These are phyloP conservation scores for Proliferodiscus dingleyae DNA, from an alignment of 2,329 filamentous ascomycete species.

Conservation along the genomic window DNA sequence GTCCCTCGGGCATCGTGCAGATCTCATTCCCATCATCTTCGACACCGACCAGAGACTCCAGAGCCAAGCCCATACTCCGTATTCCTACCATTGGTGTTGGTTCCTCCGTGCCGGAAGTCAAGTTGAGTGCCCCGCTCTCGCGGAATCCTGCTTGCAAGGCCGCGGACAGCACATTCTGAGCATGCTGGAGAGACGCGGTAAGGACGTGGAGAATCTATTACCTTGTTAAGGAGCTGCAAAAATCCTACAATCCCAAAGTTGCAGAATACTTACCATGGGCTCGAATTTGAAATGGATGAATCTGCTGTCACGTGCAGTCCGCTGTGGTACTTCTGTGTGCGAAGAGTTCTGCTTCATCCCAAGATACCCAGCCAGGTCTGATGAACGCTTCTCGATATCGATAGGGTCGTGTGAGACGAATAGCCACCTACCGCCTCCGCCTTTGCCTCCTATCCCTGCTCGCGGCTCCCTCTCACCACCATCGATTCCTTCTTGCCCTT, in stretches of 20 bases:
- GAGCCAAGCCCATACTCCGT: conserved; percentile 72
- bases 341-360: conserved; percentile 36
- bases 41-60: conserved; percentile 75
- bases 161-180: conserved; percentile 69
- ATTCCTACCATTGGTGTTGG: conserved; percentile 74
- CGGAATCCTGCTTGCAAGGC: conserved; percentile 81
- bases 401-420: conserved; percentile 82
- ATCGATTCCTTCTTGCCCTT: conserved; percentile 17
- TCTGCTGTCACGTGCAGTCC: conserved; percentile 29
- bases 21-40: conserved; percentile 37
- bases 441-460: conserved; percentile 73
- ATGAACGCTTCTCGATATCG: conserved; percentile 17
- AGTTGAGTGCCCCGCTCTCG: conserved; percentile 78
- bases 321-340: too few species aligned
- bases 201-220: conserved; percentile 84
- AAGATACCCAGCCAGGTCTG: conserved; percentile 32
- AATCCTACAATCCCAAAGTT: too few species aligned
- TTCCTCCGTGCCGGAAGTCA: conserved; percentile 36
- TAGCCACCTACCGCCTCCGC: conserved; percentile 77
- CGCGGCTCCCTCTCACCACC: conserved; percentile 17
- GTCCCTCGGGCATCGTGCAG: conserved; percentile 58
- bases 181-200: conserved; percentile 67
- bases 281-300: conserved; percentile 87
- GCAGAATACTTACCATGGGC: conserved; percentile 68
- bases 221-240: background rate